Evolutionary conservation across 1,284 basidiomycete genomes (phyloP), one percentile per base, ranked within the genome.

Genomic region (Cerrena zonata): DNA sequence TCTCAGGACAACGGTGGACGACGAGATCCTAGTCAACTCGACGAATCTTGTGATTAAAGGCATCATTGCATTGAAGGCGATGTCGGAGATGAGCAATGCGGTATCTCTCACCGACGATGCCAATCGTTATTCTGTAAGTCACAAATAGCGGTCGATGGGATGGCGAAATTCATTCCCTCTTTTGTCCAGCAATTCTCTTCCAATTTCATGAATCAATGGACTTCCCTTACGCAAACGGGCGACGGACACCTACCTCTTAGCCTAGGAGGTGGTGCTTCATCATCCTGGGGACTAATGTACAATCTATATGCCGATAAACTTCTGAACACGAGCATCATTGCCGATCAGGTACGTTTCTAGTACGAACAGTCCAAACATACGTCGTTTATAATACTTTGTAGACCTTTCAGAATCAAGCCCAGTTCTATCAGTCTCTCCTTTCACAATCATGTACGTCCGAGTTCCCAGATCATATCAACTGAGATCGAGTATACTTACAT

Each of bases 21-120:
- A 10, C 2, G 34, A 39, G 13, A 22, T 41, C 4, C 68, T 84
- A 19, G 77, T 78, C 34, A 86, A 88, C 60, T 83, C 86, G 62
- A 86, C 84, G 7, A 85, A 88, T 58, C 71, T 86, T 15, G 84
- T 84, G 1, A 81, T 86, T 65, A 87, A 87, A 56, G 84, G 84
- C 12, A 84, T 85, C 52, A 67, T 83, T 44, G 83, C 82, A 21
- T 85, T 86, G 61, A 76, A 73, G 53, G 82, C 74, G 10, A 84
- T 85, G 80, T 68, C 77, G 2, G 67, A 77, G 47, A 80, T 85
- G 39, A 41, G 39, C 21, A 22, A 19, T 41, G 39, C 39, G 10
- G 5, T 41, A 18, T 10, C 7, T 41, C 39, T 10, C 5, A 18
- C 39, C 7, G 21, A 7, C 18, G 39, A 41, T 19, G 39, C 39